Evolutionary conservation across 768 basidiomycete genomes (phyloP), one percentile per base, ranked within the genome.

Genomic region (Xerocomellus dryophilus): DNA sequence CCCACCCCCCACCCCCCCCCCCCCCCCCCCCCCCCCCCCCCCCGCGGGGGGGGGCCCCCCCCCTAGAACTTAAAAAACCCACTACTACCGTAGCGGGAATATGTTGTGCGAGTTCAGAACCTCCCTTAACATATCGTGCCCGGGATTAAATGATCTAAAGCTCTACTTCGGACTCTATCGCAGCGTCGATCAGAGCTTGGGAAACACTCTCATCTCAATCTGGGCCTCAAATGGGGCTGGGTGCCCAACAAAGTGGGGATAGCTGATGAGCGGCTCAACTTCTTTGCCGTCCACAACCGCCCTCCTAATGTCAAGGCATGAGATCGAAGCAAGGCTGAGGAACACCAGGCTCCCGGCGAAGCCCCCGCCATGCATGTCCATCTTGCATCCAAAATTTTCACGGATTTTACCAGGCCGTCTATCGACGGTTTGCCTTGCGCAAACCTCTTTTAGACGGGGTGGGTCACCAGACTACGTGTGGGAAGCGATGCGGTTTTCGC

Each of bases 201-300:
- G 51, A 52, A 25, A 23, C 14, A 18, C 29, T 10, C 23, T 23
- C 23, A 23, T 23, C 23, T 39, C 7, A 27, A 52, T 46, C 0
- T 11, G 36, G 11, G 36, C 21, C 21, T 52, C 51, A 21, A 46
- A 52, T 10, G 51, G 36, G 2, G 51, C 43, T 3, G 43, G 43
- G 21, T 52, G 51, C 29, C 51, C 51, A 1, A 52, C 51, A 2
- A 46, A 25, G 20, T 46, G 18, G 4, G 51, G 51, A 35, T 52
- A 52, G 21, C 44, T 46, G 36, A 52, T 38, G 7, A 12, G 44
- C 17, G 43, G 51, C 38, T 52, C 51, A 15, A 40, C 44, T 14
- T 52, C 51, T 40, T 52, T 40, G 2, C 44, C 43, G 5, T 47
- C 29, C n/a, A 46, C 44, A n/a, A 39, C 14, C 3, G 44, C 36